Conservation (phyloP, 805 yeast species). For the Sugiyamaella smithiae region DNA sequence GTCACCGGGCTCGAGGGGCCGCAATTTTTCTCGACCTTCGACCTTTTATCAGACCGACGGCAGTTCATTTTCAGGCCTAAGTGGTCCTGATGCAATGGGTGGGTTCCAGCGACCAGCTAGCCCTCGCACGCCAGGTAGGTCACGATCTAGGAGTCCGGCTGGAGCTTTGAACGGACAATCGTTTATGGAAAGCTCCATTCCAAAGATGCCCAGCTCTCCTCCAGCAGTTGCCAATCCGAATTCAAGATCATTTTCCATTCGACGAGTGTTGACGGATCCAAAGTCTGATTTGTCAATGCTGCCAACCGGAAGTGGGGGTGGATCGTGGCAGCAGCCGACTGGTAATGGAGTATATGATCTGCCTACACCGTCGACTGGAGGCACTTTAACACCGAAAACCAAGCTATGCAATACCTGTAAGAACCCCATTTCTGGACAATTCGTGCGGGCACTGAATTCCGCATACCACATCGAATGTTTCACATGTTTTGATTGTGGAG, state of each 20-base stretch:
- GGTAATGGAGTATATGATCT: too few species aligned
- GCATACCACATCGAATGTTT: slow-evolving; percentile 88
- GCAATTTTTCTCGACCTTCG: slow-evolving; percentile 26
- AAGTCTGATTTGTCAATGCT: too few species aligned
- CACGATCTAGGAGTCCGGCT: neutral
- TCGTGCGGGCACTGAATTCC: slow-evolving; percentile 77
- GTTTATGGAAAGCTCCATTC: too few species aligned
- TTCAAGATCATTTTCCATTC: slow-evolving; percentile 1
- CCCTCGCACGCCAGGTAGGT: slow-evolving; percentile 2
- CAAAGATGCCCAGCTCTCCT: neutral
- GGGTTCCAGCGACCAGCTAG: slow-evolving; percentile 1
- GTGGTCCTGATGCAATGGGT: neutral
- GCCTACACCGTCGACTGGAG: too few species aligned
- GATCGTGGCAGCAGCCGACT: too few species aligned
- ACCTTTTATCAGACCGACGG: slow-evolving; percentile 22
- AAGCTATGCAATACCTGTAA: slow-evolving; percentile 51
- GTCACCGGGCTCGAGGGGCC: slow-evolving; percentile 15
- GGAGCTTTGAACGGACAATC: too few species aligned
- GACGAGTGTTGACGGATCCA: neutral
- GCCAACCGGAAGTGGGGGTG: too few species aligned
- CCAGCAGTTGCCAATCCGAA: neutral
- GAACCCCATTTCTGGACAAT: slow-evolving; percentile 60
- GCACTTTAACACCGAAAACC: too few species aligned
- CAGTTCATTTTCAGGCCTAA: neutral
- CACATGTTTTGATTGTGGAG: slow-evolving; percentile 78